Evolutionary conservation across 345 rosid species (phyloP), one percentile per base, ranked within the genome.

Genomic region (Populus simonii): DNA sequence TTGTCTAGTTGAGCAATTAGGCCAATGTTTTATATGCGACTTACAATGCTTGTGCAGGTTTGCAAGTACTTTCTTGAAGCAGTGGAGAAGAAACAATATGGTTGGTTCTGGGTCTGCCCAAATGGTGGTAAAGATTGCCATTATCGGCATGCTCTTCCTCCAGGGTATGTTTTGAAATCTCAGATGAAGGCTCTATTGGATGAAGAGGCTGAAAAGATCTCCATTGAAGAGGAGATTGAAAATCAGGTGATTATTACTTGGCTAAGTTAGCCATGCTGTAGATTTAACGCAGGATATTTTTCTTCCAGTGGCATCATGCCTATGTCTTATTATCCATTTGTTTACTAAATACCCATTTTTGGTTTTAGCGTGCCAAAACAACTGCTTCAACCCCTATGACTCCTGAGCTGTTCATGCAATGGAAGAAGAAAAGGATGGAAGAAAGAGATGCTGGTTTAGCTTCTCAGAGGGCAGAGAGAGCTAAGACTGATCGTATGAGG

Each of bases 401-500:
- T 76, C 89, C 98, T 17, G 96, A 93, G 12, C 75, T 95, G 70
- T 95, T 95, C 85, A 77, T 88, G 90, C 92, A 92, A 83, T 95
- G 99, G 99, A 95, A 91, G 88, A 89, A 74, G 85, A 92, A 88
- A 87, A 93, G 91, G 88, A 86, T 80, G 18, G 93, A 91, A 55
- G 98, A 90, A 84, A 89, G 87, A 84, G 96, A 95, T 55, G 98
- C 89, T 3, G 88, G 94, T 80, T 87, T 95, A 85, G 97, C 93
- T 80, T 90, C 90, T 16, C 88, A 80, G 79, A 93, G 80, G 76
- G 99, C 98, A 16, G 99, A 95, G 17, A 93, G 99, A 81, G 99
- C 97, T 74, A 96, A 96, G 90, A 92, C 92, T 83, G 99, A 93
- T 80, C 92, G 98, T n/a, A 92, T 96, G 92, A 96, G 99, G 99